These are phyloP conservation scores for Mychonastes homosphaera DNA, from an alignment of 139 green algal genomes.

Conservation along the genomic window DNA sequence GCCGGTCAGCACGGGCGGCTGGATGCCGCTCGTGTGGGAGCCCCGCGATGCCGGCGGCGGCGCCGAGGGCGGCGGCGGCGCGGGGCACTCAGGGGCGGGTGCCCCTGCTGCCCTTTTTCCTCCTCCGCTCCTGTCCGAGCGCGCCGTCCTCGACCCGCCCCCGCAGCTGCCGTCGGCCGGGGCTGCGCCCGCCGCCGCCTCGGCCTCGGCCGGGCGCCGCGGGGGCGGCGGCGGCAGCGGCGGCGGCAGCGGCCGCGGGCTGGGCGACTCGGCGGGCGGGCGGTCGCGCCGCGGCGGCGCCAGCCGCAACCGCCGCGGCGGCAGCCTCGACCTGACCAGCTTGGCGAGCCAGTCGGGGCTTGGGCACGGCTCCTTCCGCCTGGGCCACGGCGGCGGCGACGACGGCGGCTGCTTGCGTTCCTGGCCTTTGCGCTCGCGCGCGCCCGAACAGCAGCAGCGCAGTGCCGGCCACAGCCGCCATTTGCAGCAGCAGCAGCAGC, in stretches of 20 bases:
- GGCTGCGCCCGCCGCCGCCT: too few species aligned
- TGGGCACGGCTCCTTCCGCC: not conserved
- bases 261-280: too few species aligned
- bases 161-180: too few species aligned
- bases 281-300: not conserved
- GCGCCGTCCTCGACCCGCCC: too few species aligned
- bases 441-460: slow-evolving; percentile 1
- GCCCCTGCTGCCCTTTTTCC: too few species aligned
- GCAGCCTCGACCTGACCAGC: not conserved
- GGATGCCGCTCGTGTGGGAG: not conserved
- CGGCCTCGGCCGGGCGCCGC: too few species aligned
- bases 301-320: not conserved
- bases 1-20: not conserved
- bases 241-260: too few species aligned
- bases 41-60: not conserved
- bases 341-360: not conserved
- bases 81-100: too few species aligned
- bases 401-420: too few species aligned
- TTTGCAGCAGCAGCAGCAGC: not conserved
- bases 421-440: too few species aligned
- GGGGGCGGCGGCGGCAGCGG: too few species aligned
- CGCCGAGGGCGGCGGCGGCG: not conserved
- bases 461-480: not conserved
- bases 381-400: not conserved
- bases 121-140: too few species aligned